phyloP scores from a whole-genome alignment of 1,284 basidiomycete genomes.

The Singerocomus rubriflavus region DNA sequence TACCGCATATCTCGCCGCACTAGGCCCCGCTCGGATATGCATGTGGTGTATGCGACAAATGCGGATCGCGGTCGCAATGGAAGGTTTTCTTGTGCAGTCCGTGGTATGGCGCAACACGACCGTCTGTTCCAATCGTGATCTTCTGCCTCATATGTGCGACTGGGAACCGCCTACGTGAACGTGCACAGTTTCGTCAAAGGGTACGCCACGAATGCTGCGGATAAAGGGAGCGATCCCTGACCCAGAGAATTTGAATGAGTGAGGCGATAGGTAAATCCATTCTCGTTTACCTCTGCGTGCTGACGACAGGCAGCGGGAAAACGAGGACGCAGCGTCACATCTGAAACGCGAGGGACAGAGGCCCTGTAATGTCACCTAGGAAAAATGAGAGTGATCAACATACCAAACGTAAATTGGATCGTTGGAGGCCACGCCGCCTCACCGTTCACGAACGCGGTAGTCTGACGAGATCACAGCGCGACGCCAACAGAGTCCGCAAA shows the following conservation, averaged over 20 bases:
- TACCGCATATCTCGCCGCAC: conserved; percentile 23
- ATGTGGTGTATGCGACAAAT: conserved; percentile 13
- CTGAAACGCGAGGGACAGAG: conserved; percentile 11
- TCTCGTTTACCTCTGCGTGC: conserved; percentile 10
- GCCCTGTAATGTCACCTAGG: conserved; percentile 15
- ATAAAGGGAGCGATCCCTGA: conserved; percentile 24
- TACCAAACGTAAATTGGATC: conserved; percentile 24
- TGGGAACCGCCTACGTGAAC: conserved; percentile 1
- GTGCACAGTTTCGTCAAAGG: conserved; percentile 11
- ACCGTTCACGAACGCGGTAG: conserved; percentile 1
- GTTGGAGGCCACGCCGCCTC: conserved; percentile 23
- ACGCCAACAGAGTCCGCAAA: not conserved
- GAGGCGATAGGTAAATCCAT: conserved; percentile 7
- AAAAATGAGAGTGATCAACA: conserved; percentile 18
- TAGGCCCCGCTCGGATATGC: conserved; percentile 1
- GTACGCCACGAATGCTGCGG: conserved; percentile 10
- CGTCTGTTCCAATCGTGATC: conserved; percentile 14
- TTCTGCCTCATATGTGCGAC: conserved; percentile 10
- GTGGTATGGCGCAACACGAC: conserved; percentile 6
- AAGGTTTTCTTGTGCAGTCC: conserved; percentile 12
- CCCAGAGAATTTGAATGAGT: conserved; percentile 12
- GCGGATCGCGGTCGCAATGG: conserved; percentile 16
- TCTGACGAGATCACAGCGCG: not conserved
- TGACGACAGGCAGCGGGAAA: conserved; percentile 3
- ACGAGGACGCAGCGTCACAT: conserved; percentile 8